A percentile compares a stretch with the other conserved stretches of the same genome.
Conservation (phyloP, 1,284 basidiomycete species). For the Gastroboletus turbinatus region DNA sequence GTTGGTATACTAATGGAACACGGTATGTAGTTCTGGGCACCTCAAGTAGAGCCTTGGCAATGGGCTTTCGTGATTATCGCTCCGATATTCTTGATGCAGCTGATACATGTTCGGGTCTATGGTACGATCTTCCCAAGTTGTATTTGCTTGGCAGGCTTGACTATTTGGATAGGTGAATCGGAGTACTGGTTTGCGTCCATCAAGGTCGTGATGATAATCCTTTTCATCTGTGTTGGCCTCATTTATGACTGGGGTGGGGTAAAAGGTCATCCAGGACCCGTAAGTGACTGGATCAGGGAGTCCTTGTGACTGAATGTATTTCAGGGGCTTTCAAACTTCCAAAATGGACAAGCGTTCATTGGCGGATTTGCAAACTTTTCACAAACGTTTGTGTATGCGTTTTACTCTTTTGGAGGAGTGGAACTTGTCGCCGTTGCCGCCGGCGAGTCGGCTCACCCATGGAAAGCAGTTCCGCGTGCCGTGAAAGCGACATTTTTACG, state of each 20-base stretch:
- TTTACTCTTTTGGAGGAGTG: constrained; percentile 75
- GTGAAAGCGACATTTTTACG: constrained; percentile 71
- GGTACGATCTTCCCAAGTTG: constrained; percentile 31
- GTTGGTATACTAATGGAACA: constrained; percentile 3
- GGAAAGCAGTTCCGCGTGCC: constrained; percentile 63
- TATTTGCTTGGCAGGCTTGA: not conserved
- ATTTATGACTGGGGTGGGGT: constrained; percentile 60
- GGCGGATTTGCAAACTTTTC: constrained; percentile 54
- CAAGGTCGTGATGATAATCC: constrained; percentile 55
- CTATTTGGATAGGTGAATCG: constrained; percentile 41
- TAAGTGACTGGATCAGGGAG: constrained; percentile 16
- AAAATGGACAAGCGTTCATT: constrained; percentile 49
- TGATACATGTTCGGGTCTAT: constrained; percentile 49
- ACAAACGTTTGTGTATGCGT: constrained; percentile 56
- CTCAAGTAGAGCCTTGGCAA: constrained; percentile 46
- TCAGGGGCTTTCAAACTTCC: constrained; percentile 55
- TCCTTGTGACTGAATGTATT: not conserved
- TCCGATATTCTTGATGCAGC: constrained; percentile 45
- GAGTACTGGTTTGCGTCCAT: constrained; percentile 54
- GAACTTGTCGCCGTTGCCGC: constrained; percentile 70
- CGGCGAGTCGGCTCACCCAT: constrained; percentile 57
- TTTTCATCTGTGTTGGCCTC: constrained; percentile 55
- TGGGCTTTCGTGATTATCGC: constrained; percentile 52
- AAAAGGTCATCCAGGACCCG: constrained; percentile 52
- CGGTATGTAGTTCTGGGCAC: constrained; percentile 40